Evolutionary conservation across 352 stramenopile genomes (phyloP).

Genomic region (Pythium phragmitis): DNA sequence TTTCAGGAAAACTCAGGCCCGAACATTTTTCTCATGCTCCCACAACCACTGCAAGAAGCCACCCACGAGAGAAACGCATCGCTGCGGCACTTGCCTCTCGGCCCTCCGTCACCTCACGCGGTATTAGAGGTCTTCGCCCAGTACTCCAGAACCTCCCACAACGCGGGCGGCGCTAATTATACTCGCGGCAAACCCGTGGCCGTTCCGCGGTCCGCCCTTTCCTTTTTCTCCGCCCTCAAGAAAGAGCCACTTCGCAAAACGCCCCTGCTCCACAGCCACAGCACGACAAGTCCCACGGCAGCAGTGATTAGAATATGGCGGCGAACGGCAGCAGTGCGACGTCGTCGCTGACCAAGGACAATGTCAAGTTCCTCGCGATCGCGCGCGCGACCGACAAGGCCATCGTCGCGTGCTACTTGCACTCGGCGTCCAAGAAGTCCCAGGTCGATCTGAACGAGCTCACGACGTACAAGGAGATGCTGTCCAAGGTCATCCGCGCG

Average conservation of each 20-base stretch:
- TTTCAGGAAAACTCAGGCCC: constrained; percentile 17
- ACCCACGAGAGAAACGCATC: constrained; percentile 1
- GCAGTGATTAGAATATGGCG: constrained; percentile 15
- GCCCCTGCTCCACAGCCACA: no score
- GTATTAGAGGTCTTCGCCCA: background rate
- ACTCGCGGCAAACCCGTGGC: background rate
- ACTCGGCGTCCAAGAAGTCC: constrained; percentile 46
- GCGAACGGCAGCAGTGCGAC: constrained; percentile 16
- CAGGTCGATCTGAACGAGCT: constrained; percentile 61
- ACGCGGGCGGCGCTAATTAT: background rate
- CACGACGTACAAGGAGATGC: constrained; percentile 74
- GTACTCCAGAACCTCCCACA: no score
- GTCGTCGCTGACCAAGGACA: constrained; percentile 63
- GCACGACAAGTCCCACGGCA: background rate
- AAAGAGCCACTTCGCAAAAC: background rate
- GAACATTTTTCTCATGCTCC: constrained; percentile 4
- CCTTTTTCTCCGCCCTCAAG: background rate
- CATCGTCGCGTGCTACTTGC: constrained; percentile 76
- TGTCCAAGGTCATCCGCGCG: constrained; percentile 77
- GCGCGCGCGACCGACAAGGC: constrained; percentile 79
- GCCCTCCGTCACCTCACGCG: background rate
- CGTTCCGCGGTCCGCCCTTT: background rate
- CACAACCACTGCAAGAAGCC: constrained; percentile 11
- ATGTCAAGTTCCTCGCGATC: constrained; percentile 84
- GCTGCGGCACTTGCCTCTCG: constrained; percentile 5